A percentile compares a stretch with the other conserved stretches of the same genome.
These are phyloP conservation scores for Mycena floridula DNA, from an alignment of 768 basidiomycete species.

Conservation along the genomic window DNA sequence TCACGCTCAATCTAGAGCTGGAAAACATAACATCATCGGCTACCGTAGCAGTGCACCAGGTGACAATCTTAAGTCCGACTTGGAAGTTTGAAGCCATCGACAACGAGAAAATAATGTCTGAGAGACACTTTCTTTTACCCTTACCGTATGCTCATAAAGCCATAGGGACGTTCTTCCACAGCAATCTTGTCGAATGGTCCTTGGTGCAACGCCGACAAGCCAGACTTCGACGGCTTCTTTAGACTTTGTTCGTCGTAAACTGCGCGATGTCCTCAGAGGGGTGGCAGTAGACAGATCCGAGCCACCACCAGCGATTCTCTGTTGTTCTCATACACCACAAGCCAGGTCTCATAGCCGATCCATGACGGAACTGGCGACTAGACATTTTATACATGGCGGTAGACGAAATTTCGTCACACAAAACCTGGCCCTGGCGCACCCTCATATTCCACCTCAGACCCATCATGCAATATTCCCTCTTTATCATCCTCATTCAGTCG, in stretches of 20 bases:
- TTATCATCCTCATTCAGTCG: conserved; percentile 65
- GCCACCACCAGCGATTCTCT: conserved; percentile 52
- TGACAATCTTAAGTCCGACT: conserved; percentile 60
- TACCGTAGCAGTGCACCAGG: conserved; percentile 44
- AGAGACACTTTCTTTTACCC: conserved; percentile 27
- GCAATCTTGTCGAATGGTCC: conserved; percentile 40
- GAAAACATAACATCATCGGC: conserved; percentile 40
- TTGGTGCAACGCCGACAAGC: conserved; percentile 35
- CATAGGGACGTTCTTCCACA: conserved; percentile 31
- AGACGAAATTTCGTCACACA: conserved; percentile 37
- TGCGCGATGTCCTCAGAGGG: conserved; percentile 47
- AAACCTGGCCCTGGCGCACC: conserved; percentile 33
- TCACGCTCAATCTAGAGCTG: conserved; percentile 48
- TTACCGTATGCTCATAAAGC: conserved; percentile 6
- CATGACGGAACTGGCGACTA: conserved; percentile 15
- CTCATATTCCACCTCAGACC: conserved; percentile 48
- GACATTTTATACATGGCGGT: conserved; percentile 44
- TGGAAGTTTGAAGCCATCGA: conserved; percentile 53
- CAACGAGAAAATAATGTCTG: conserved; percentile 29
- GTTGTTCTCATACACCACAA: conserved; percentile 38
- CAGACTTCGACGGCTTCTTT: conserved; percentile 31
- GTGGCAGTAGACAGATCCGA: conserved; percentile 25
- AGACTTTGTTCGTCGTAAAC: conserved; percentile 45
- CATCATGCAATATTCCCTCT: conserved; percentile 72
- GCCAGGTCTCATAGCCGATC: conserved; percentile 27